Base-by-base conservation (phyloP, 805 yeast species). In the Spathaspora passalidarum region DNA sequence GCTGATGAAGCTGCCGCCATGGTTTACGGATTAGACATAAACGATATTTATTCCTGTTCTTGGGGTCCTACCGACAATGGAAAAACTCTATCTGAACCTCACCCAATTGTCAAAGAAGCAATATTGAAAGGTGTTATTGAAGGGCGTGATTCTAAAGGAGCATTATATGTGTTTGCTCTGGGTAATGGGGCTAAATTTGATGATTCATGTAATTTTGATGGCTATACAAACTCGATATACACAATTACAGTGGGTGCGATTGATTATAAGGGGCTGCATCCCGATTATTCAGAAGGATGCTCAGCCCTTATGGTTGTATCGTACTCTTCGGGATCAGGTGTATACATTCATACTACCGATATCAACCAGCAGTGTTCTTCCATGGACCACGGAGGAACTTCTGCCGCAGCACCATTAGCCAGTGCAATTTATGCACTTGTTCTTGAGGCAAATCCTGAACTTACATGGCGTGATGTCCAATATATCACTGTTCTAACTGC, bases 41-140 rank as follows among this genome's bases (percentile, higher is more conserved):
- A 94, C 64, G 96, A 94, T 63, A 94, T 94, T 34, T 94, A 90
- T 62, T 88, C 96, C 2, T 94, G 99, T 65, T 89, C 97, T 3
- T 94, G 99, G 99, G 99, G 99, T 6, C 99, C 99, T 2, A 79
- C 89, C 2, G 99, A 94, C 63, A 88, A 92, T 62, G 99, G 99
- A 0, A 74, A 63, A 46, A 79, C 96, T 1, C 79, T 94, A 76
- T 90, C 88, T 43, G 94, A 81, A 3, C 99, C 99, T 0, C 87
- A 88, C 19, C 62, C 69, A 26, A 57, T 92, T 22, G 96, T 92
- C 5, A 78, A 80, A 56, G 81, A 87, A 49, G 95, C 98, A 1
- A 76, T 94, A 62, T 61, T 87, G n/a, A 86, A 82, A 57, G 97
- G 97, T 44, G 76, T 88, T 13, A 81, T 78, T 51, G 84, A 86